Evolutionary conservation across 805 yeast species (phyloP), one percentile per base, ranked within the genome.

Genomic region (Kockiozyma suomiensis): DNA sequence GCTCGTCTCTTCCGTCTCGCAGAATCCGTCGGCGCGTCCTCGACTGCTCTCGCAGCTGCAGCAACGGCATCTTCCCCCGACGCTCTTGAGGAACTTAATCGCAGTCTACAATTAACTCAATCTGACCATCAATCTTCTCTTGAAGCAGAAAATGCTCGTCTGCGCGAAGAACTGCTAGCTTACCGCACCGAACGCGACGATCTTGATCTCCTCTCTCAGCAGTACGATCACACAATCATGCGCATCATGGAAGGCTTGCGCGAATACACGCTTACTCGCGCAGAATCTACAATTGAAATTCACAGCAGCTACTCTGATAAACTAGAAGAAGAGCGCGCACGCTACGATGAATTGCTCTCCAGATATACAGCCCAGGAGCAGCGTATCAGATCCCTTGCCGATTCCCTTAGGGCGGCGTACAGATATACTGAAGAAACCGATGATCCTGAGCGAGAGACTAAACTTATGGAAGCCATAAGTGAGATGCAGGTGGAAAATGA

Each of bases 1-100:
- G 64, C 64, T 21, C 56, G 52, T 13, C 33, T 62, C 21, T 50
- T 62, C 43, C 57, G 57, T n/a, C 51, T 61, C 21, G 64, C 66
- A 10, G 63, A 62, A 49, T 45, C 66, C 17, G 60, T 58, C 12
- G 58, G 56, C n/a, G 47, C 58, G 13, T 47, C 64, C 30, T 48
- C 57, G n/a, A 43, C 52, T 33, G 62, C 58, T 6, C 26, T 56
- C 25, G 41, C 55, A 12, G 62, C 56, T 6, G 38, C 50, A 6
- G 46, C 64, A 13, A 21, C 55, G 21, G 42, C 62, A 19, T 26
- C 50, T 12, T 50, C 57, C 12, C 46, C 50, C 25, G 35, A 59
- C 25, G 55, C 41, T n/a, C 38, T 57, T 23, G 59, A 56, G 4
- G 47, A 33, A 40, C 59, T 51, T 23, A 23, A 30, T n/a, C 37